A percentile compares a stretch with the other conserved stretches of the same genome.
These are phyloP conservation scores for Pleomassaria siparia DNA, from an alignment of 2,329 filamentous ascomycete genomes.

Conservation along the genomic window DNA sequence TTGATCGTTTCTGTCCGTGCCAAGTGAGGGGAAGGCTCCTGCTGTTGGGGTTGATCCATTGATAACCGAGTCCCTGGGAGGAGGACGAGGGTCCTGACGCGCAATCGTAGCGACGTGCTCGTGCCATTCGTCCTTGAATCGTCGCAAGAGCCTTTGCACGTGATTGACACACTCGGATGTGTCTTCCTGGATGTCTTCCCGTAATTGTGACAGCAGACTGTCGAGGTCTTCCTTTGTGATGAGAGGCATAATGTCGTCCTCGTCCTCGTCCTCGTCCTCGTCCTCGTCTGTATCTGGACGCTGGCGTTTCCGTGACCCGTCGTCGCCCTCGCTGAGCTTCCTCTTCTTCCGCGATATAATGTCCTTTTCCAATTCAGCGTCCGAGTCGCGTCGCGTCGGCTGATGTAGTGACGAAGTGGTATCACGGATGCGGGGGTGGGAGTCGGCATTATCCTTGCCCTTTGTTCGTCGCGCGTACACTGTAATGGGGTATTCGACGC, in stretches of 20 bases:
- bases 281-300: too few relatives aligned
- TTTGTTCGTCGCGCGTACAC: constrained; percentile 15
- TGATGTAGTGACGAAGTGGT: constrained; percentile 5
- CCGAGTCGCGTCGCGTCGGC: constrained; percentile 16
- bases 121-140: constrained; percentile 20
- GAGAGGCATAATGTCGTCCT: constrained; percentile 21
- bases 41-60: constrained; percentile 6
- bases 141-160: constrained; percentile 14
- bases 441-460: constrained; percentile 1
- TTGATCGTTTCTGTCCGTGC: constrained; percentile 11
- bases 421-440: not conserved
- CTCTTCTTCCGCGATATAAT: constrained; percentile 20
- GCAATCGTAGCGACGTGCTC: constrained; percentile 13
- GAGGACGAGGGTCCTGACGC: not conserved
- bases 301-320: constrained; percentile 11
- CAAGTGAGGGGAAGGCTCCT: constrained; percentile 17
- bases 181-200: constrained; percentile 28
- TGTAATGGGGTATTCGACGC: constrained; percentile 19
- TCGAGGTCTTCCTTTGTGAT: constrained; percentile 23
- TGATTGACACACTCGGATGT: constrained; percentile 19
- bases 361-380: constrained; percentile 20
- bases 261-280: constrained; percentile 5
- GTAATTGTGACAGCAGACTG: constrained; percentile 19
- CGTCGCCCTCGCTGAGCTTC: constrained; percentile 13
- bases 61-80: constrained; percentile 7